These are phyloP conservation scores for Pilatotrama ljubarskyi DNA, from an alignment of 768 basidiomycete species.

Conservation along the genomic window DNA sequence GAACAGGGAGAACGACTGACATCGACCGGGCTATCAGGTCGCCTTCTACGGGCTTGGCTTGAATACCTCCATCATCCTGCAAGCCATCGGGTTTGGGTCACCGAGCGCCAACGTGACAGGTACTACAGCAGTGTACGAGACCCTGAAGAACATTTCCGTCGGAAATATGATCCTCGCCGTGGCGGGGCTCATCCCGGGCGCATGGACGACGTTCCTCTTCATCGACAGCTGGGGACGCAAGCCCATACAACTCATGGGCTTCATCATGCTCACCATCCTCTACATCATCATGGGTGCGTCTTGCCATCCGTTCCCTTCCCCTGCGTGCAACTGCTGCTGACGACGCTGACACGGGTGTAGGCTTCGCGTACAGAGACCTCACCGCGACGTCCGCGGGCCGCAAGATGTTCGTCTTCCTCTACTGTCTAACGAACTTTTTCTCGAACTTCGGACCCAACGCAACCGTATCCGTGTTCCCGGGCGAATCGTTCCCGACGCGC, in stretches of 20 bases:
- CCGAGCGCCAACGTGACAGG: constrained; percentile 15
- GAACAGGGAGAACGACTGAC: too few relatives aligned
- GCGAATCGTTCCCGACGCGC: constrained; percentile 47
- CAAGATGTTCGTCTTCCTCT: constrained; percentile 40
- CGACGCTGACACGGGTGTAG: constrained; percentile 3
- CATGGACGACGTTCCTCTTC: constrained; percentile 38
- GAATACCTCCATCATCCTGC: constrained; percentile 45
- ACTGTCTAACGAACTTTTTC: constrained; percentile 44
- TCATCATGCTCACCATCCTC: constrained; percentile 36
- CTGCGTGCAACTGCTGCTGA: background rate
- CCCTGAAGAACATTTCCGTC: constrained; percentile 33
- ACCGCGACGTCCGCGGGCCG: constrained; percentile 26
- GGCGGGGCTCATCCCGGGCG: constrained; percentile 42
- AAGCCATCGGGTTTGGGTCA: constrained; percentile 31
- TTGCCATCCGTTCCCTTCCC: too few relatives aligned
- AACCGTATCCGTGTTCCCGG: constrained; percentile 45
- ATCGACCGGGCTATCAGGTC: too few relatives aligned
- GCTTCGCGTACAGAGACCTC: constrained; percentile 32
- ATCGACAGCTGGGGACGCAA: constrained; percentile 42
- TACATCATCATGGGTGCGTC: constrained; percentile 35
- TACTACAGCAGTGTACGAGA: constrained; percentile 25
- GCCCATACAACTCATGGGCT: constrained; percentile 42
- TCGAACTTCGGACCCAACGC: constrained; percentile 49
- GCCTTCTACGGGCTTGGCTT: constrained; percentile 53
- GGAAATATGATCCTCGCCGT: constrained; percentile 40